Conservation (phyloP, 2,329 filamentous ascomycete species). For the Akanthomyces dipterigenus region DNA sequence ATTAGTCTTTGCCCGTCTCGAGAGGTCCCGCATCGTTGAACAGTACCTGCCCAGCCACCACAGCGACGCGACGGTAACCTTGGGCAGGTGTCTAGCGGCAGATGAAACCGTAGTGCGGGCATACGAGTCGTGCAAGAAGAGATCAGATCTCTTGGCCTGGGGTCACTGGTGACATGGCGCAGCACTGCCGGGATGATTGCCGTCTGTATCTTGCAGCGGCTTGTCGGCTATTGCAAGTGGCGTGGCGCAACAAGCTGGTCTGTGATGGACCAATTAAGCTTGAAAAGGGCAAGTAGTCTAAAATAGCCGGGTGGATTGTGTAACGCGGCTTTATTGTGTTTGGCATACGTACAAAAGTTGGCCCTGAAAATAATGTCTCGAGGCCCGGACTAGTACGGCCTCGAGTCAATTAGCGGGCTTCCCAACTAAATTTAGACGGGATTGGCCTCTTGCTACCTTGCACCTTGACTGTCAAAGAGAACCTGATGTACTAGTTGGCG, state of each 20-base stretch:
- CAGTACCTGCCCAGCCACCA: neutral
- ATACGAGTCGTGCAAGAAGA: neutral
- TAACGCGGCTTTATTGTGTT: too few relatives aligned
- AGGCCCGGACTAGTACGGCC: too few relatives aligned
- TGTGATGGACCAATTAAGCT: neutral
- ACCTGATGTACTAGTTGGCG: too few relatives aligned
- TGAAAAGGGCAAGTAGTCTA: too few relatives aligned
- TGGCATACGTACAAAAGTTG: too few relatives aligned
- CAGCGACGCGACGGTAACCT: neutral
- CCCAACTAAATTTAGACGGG: too few relatives aligned
- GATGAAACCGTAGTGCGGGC: neutral
- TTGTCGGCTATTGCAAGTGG: neutral
- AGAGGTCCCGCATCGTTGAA: neutral
- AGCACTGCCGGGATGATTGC: neutral
- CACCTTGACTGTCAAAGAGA: too few relatives aligned
- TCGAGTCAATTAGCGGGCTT: too few relatives aligned
- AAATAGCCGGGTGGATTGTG: too few relatives aligned
- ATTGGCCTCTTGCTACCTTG: too few relatives aligned
- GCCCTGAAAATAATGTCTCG: too few relatives aligned
- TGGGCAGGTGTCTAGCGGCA: neutral
- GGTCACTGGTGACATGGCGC: neutral
- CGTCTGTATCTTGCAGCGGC: neutral
- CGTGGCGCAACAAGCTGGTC: too few relatives aligned
- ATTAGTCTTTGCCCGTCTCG: neutral
- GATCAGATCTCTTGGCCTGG: neutral